Evolutionary conservation across 352 stramenopile genomes (phyloP).

Genomic region (Ophiocytium majus): DNA sequence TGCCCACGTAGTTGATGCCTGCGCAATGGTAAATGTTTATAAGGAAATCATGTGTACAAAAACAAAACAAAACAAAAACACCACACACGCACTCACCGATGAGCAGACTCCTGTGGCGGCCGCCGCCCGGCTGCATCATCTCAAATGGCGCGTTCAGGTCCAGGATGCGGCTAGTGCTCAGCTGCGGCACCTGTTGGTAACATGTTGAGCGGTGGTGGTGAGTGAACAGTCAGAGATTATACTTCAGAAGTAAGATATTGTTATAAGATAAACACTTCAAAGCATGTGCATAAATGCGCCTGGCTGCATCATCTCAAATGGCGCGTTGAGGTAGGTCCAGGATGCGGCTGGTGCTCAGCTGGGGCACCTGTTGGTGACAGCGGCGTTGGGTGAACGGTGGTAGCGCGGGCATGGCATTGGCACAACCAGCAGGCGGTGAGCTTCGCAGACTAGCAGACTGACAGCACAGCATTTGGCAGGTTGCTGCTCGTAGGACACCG

Average conservation of each 20-base stretch:
- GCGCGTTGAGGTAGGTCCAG: no score
- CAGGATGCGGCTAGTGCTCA: constrained; percentile 7
- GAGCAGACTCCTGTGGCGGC: neutral
- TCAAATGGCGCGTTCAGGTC: neutral
- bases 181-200: neutral
- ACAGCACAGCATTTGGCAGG: no score
- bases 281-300: no score
- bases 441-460: no score
- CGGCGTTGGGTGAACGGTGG: no score
- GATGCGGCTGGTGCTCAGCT: neutral
- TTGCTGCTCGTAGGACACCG: no score
- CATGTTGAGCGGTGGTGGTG: no score
- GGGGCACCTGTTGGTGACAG: neutral
- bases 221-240: no score
- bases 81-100: neutral
- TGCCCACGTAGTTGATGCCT: constrained; percentile 52
- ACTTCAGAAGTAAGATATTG: neutral
- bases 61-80: neutral
- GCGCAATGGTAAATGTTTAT: constrained; percentile 4
- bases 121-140: neutral
- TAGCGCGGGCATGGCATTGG: no score
- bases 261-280: no score
- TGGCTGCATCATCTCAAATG: neutral
- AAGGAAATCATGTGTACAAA: neutral
- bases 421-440: no score